A percentile compares a stretch with the other conserved stretches of the same genome.
Evolutionary conservation across 345 rosid genomes (phyloP).

Genomic region (Bruguiera sexangula): DNA sequence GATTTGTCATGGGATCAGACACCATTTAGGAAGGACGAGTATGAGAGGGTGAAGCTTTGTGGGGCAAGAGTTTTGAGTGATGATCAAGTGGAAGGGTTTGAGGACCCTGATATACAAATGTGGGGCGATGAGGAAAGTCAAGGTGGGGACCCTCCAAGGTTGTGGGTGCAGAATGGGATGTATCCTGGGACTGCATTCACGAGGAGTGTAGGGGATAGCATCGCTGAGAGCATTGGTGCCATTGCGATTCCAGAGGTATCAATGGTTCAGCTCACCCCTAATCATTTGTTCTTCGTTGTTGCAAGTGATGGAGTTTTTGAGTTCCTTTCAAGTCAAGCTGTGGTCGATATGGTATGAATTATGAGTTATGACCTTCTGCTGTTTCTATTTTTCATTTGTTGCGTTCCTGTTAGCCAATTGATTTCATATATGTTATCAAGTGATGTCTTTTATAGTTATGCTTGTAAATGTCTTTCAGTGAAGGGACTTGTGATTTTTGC

Average conservation of each 20-base stretch:
- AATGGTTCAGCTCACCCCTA: slow-evolving; percentile 53
- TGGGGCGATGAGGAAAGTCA: slow-evolving; percentile 90
- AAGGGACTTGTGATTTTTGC: not conserved
- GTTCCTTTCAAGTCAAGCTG: slow-evolving; percentile 86
- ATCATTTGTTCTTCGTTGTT: slow-evolving; percentile 78
- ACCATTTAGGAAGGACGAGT: slow-evolving; percentile 92
- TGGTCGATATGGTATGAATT: slow-evolving; percentile 69
- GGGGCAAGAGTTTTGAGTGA: slow-evolving; percentile 88
- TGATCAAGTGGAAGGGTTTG: slow-evolving; percentile 90
- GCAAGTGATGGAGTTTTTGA: slow-evolving; percentile 97
- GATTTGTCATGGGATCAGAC: slow-evolving; percentile 87
- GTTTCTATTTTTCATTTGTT: not conserved
- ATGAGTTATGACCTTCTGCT: not conserved
- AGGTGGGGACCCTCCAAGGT: slow-evolving; percentile 91
- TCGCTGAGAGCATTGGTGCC: slow-evolving; percentile 85
- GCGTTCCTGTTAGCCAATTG: not conserved
- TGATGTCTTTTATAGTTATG: slow-evolving; percentile 1
- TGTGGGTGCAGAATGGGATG: slow-evolving; percentile 90
- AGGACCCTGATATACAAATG: slow-evolving; percentile 72
- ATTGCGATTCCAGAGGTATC: slow-evolving; percentile 79
- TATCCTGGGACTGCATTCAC: slow-evolving; percentile 94
- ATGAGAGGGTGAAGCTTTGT: slow-evolving; percentile 77
- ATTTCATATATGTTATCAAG: slow-evolving; percentile 2
- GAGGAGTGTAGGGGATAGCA: slow-evolving; percentile 80
- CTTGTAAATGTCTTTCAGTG: not conserved